phyloP scores from a whole-genome alignment of 2,329 filamentous ascomycete genomes.

The Pestalotiopsis sp. region DNA sequence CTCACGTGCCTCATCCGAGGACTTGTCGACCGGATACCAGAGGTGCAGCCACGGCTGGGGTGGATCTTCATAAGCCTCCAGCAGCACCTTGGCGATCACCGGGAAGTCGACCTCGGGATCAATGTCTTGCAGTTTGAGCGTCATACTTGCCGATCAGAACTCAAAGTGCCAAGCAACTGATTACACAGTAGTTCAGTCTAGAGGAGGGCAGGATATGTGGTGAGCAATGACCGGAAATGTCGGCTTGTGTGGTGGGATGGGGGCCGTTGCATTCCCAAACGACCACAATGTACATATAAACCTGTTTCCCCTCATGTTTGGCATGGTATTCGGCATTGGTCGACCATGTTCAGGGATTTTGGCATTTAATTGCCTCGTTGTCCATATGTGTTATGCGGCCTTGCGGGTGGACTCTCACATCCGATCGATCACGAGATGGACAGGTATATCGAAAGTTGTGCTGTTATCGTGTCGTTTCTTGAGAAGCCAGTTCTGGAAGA shows the following conservation, averaged over 20 bases:
- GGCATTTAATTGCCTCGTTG: background rate
- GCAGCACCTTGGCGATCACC: constrained; percentile 22
- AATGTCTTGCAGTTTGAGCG: constrained; percentile 20
- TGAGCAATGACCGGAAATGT: background rate
- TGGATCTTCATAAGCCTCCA: constrained; percentile 30
- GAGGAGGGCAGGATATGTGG: background rate
- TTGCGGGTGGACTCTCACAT: background rate
- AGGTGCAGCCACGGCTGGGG: constrained; percentile 29
- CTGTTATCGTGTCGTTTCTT: background rate
- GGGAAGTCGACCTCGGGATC: constrained; percentile 29
- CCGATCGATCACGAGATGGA: background rate
- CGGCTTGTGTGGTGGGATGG: background rate
- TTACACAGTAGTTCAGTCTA: background rate
- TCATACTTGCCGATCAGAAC: background rate
- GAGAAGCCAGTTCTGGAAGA: background rate
- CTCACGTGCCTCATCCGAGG: constrained; percentile 21
- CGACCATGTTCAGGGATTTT: background rate
- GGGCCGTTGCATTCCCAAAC: background rate
- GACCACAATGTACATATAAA: background rate
- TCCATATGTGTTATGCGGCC: background rate
- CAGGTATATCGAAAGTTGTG: background rate
- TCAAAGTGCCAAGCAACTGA: background rate
- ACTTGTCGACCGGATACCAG: constrained; percentile 29
- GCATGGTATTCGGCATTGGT: background rate
- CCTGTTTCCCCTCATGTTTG: background rate